Conservation (phyloP, 352 stramenopile genomes). For the Pythium monospermum region DNA sequence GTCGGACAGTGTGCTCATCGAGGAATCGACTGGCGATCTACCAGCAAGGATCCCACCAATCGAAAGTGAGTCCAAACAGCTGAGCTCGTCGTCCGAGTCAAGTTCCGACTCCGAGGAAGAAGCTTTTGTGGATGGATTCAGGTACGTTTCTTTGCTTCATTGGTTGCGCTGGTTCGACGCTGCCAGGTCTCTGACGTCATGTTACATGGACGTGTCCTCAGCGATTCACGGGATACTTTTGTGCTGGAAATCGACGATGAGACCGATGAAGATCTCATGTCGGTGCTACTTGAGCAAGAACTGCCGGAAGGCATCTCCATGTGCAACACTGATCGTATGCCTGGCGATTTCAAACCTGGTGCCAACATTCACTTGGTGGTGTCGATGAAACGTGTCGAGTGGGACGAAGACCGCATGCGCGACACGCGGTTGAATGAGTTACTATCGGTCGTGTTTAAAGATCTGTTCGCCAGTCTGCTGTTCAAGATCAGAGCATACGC, state of each 20-base stretch:
- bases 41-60: not conserved
- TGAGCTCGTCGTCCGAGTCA: conserved; percentile 71
- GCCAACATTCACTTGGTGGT: conserved; percentile 84
- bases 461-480: conserved; percentile 75
- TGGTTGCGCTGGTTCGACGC: not conserved
- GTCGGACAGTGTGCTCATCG: conserved; percentile 19
- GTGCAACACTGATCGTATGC: conserved; percentile 79
- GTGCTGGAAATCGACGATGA: conserved; percentile 91
- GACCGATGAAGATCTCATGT: conserved; percentile 91
- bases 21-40: conserved; percentile 9
- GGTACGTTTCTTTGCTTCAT: conserved; percentile 16
- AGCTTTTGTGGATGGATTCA: conserved; percentile 62
- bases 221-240: conserved; percentile 83
- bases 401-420: conserved; percentile 84
- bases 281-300: conserved; percentile 84
- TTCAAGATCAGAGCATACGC: conserved; percentile 69
- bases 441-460: conserved; percentile 80
- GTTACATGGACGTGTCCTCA: too few species aligned
- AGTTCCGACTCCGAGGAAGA: conserved; percentile 85
- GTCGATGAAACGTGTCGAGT: conserved; percentile 84
- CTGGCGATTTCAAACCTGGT: conserved; percentile 58
- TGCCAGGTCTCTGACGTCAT: not conserved
- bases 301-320: conserved; percentile 84
- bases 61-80: conserved; percentile 50
- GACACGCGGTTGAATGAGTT: conserved; percentile 82